These are phyloP conservation scores for Diaporthe sp. DNA, from an alignment of 2,329 filamentous ascomycete genomes.

Conservation along the genomic window DNA sequence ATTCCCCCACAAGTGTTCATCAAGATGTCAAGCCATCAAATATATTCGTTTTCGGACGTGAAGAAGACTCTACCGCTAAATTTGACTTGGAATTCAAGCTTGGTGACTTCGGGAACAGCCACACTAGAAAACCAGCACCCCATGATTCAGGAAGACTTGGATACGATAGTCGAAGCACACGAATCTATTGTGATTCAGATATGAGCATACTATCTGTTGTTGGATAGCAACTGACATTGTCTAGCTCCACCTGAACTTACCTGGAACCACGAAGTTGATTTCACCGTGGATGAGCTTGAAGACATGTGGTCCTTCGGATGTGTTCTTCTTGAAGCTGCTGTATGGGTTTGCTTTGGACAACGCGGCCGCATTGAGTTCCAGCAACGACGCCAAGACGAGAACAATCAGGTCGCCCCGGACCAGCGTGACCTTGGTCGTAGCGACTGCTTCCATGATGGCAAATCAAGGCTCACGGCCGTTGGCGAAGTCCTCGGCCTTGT, in stretches of 20 bases:
- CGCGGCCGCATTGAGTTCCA: not conserved
- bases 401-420: not conserved
- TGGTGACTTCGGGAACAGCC: slow-evolving; percentile 9
- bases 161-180: not conserved
- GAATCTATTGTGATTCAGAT: not conserved
- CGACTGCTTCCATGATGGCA: slow-evolving; percentile 12
- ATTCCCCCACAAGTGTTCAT: not conserved
- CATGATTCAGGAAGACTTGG: not conserved
- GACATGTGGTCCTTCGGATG: slow-evolving; percentile 14
- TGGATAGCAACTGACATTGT: not conserved
- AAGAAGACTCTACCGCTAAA: rapidly evolving
- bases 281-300: not conserved
- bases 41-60: not conserved
- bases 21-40: slow-evolving; percentile 17
- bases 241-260: not conserved
- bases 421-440: not conserved
- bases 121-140: not conserved
- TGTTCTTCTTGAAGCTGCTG: slow-evolving; percentile 1
- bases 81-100: not conserved
- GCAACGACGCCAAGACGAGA: not conserved
- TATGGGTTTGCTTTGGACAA: not conserved
- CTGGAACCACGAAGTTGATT: not conserved
- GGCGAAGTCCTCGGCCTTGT: not conserved
- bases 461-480: not conserved
- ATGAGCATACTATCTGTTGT: not conserved